Base-by-base conservation (phyloP, 1,284 basidiomycete genomes). In the Cryptococcus sp. region DNA sequence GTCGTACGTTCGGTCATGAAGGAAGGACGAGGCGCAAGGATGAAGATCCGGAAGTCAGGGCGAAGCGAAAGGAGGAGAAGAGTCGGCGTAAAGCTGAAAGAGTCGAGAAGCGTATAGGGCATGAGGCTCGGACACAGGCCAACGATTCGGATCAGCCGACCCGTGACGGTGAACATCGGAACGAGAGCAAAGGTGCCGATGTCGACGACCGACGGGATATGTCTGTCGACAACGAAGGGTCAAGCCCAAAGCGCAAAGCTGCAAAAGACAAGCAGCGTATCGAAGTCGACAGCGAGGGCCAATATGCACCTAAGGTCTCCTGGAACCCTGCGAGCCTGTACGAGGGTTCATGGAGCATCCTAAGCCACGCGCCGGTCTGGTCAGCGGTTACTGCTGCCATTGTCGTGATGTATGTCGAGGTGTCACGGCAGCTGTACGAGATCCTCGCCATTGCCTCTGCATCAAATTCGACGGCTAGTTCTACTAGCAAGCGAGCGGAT, bases 321-420 rank as follows among this genome's bases (percentile, higher is more conserved):
- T 20, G 45, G 16, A 41, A 17, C 2, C 54, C 55, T 20, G 22
- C 46, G 5, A 53, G 37, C 16, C 39, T 45, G 20, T 22, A 54
- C 11, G 15, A 25, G 41, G 38, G 55, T 1, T 23, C 26, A 11
- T 58, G 60, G 53, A 15, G 44, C 20, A 53, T 58, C n/a, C 44
- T 62, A 17, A 57, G 46, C n/a, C 26, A 49, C 29, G 56, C 60
- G 10, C 60, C 60, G 3, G n/a, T 58, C 11, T 58, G 60, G 57
- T 55, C 57, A 5, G n/a, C 52, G 20, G 25, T 55, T 13, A 52
- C 56, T 3, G 23, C 44, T 8, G 51, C 38, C 3, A 46, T 20
- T 6, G 34, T 62, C 4, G 44, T 52, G 16, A 16, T 58, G 25
- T 62, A 62, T 29, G 50, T 58, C 20, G 60, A 62, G 26, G 50